phyloP scores from a whole-genome alignment of 345 rosid genomes.

The Lepidium sativum region DNA sequence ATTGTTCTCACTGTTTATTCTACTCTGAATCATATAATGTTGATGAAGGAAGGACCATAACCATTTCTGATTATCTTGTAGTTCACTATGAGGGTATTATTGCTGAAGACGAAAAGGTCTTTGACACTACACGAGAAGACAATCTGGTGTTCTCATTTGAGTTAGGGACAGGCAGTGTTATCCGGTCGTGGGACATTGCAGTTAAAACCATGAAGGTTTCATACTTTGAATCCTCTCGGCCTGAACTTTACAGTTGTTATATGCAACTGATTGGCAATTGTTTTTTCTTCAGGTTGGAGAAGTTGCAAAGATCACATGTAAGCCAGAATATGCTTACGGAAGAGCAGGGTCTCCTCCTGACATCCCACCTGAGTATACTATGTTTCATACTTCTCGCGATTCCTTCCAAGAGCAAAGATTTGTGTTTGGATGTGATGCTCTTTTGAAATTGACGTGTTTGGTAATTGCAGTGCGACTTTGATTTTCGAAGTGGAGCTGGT shows the following conservation, averaged over 20 bases:
- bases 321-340: slow-evolving; percentile 92
- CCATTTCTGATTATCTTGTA: not conserved
- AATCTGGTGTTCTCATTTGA: slow-evolving; percentile 83
- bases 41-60: slow-evolving; percentile 1
- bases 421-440: not conserved
- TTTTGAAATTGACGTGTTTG: not conserved
- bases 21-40: not conserved
- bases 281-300: slow-evolving; percentile 66
- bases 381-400: not conserved
- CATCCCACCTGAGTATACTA: slow-evolving; percentile 70
- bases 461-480: slow-evolving; percentile 65
- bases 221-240: not conserved
- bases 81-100: slow-evolving; percentile 87
- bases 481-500: slow-evolving; percentile 79
- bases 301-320: slow-evolving; percentile 85
- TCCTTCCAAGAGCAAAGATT: not conserved
- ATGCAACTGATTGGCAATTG: not conserved
- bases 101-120: slow-evolving; percentile 77
- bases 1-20: not conserved
- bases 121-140: slow-evolving; percentile 85
- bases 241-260: not conserved
- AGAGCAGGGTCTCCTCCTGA: slow-evolving; percentile 85
- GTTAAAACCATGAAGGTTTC: slow-evolving; percentile 84
- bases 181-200: slow-evolving; percentile 85
- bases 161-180: slow-evolving; percentile 75